These are phyloP conservation scores for Erythrobasidium hasegawianum DNA, from an alignment of 1,284 basidiomycete species.

Conservation along the genomic window DNA sequence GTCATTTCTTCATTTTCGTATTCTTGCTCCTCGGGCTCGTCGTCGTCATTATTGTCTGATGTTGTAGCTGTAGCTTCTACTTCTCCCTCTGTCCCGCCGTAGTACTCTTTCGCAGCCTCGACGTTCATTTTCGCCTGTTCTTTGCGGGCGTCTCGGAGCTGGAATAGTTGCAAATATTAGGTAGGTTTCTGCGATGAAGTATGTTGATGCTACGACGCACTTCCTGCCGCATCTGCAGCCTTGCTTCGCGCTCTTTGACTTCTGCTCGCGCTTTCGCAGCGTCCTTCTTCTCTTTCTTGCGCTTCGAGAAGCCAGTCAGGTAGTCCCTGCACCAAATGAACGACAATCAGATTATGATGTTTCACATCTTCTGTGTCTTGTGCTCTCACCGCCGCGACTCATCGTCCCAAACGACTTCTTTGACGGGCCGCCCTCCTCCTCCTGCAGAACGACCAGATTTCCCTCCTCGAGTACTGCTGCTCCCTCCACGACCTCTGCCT, in stretches of 20 bases:
- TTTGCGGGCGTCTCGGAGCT: constrained; percentile 43
- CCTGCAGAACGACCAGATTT: background rate
- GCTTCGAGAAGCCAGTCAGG: constrained; percentile 79
- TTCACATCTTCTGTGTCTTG: too few relatives aligned
- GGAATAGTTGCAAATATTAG: background rate
- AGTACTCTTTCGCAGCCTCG: constrained; percentile 38
- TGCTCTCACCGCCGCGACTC: constrained; percentile 62
- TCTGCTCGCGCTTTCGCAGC: constrained; percentile 38
- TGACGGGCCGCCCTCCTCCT: constrained; percentile 34
- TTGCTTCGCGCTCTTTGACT: constrained; percentile 41
- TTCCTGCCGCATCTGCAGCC: constrained; percentile 36
- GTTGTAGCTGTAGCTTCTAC: background rate
- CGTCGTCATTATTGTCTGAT: constrained; percentile 1
- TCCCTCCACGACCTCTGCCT: constrained; percentile 1
- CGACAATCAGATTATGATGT: background rate
- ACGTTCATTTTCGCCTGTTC: constrained; percentile 42
- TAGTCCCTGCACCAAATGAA: constrained; percentile 60
- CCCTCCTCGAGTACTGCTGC: background rate
- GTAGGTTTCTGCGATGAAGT: background rate
- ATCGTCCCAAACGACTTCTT: constrained; percentile 66
- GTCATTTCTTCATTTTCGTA: constrained; percentile 25
- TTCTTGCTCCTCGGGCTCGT: constrained; percentile 26
- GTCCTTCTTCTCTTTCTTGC: constrained; percentile 70
- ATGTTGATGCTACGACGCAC: constrained; percentile 23
- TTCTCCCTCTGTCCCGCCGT: constrained; percentile 39